phyloP scores from a whole-genome alignment of 768 basidiomycete genomes.

The Leccinum disarticulatum region DNA sequence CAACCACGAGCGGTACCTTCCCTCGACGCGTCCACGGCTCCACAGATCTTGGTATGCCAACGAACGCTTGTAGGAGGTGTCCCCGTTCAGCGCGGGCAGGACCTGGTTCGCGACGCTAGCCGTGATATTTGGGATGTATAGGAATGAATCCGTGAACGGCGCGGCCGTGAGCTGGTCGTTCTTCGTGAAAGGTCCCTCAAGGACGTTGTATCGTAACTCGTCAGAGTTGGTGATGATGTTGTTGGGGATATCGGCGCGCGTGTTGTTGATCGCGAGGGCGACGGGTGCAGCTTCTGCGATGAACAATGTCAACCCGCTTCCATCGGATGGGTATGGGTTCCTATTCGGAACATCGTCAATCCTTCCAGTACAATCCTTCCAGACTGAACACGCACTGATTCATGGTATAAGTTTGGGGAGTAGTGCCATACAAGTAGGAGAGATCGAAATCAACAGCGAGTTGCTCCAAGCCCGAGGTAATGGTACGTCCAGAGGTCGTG shows the following conservation, averaged over 20 bases:
- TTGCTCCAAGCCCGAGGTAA: conserved; percentile 54
- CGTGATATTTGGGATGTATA: conserved; percentile 57
- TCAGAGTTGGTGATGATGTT: conserved; percentile 67
- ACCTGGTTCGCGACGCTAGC: conserved; percentile 52
- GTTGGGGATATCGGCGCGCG: conserved; percentile 56
- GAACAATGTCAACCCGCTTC: conserved; percentile 60
- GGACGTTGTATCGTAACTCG: conserved; percentile 65
- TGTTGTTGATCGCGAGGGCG: conserved; percentile 61
- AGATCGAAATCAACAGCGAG: conserved; percentile 65
- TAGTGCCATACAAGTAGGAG: conserved; percentile 59
- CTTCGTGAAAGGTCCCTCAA: conserved; percentile 68
- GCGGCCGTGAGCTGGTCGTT: conserved; percentile 79
- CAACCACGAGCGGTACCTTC: background rate
- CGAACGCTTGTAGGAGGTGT: conserved; percentile 12
- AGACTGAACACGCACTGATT: conserved; percentile 42
- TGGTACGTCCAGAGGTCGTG: conserved; percentile 49
- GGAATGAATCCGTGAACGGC: conserved; percentile 66
- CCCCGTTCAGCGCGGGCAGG: conserved; percentile 52
- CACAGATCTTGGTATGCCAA: background rate
- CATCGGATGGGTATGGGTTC: conserved; percentile 59
- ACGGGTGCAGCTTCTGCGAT: conserved; percentile 52
- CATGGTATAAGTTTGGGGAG: conserved; percentile 75
- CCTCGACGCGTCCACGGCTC: background rate
- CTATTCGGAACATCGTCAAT: conserved; percentile 30
- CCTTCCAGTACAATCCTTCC: background rate